These are phyloP conservation scores for Heliamphora pulchella DNA, from an alignment of 179 eudicot species.

Conservation along the genomic window DNA sequence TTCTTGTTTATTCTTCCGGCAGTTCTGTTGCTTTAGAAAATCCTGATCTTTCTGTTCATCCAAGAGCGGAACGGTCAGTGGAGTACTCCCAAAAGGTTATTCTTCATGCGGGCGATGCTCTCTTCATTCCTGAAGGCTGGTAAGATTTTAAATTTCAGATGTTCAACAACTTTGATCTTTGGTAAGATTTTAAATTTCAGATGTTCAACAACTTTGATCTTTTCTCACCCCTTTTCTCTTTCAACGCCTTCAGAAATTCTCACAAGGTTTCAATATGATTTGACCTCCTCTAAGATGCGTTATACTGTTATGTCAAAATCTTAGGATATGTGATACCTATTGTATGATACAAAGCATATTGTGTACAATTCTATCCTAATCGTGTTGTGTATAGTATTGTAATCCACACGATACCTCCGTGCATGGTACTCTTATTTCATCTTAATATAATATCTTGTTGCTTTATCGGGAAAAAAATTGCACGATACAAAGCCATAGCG, in stretches of 20 bases:
- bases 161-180: neutral
- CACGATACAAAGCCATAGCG: no score
- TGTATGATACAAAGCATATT: no score
- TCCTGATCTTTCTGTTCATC: slow-evolving; percentile 55
- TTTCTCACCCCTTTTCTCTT: neutral
- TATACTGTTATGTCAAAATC: no score
- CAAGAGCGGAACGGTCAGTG: slow-evolving; percentile 46
- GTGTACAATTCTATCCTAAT: no score
- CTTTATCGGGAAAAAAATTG: no score
- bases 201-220: neutral
- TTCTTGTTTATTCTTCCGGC: slow-evolving; percentile 21
- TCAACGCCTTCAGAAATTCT: neutral
- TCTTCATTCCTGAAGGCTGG: slow-evolving; percentile 98
- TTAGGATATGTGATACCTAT: no score
- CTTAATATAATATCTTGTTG: no score
- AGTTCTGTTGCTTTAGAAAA: slow-evolving; percentile 66
- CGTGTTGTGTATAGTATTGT: no score
- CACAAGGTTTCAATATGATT: neutral
- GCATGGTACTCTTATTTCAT: no score
- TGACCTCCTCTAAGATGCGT: no score
- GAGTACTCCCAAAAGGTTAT: slow-evolving; percentile 57
- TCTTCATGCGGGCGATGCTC: slow-evolving; percentile 79
- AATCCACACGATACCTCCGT: no score
- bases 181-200: slow-evolving; percentile 34
- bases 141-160: slow-evolving; percentile 19